Evolutionary conservation across 2,329 filamentous ascomycete species (phyloP).

Genomic region (Colletotrichum sp.): DNA sequence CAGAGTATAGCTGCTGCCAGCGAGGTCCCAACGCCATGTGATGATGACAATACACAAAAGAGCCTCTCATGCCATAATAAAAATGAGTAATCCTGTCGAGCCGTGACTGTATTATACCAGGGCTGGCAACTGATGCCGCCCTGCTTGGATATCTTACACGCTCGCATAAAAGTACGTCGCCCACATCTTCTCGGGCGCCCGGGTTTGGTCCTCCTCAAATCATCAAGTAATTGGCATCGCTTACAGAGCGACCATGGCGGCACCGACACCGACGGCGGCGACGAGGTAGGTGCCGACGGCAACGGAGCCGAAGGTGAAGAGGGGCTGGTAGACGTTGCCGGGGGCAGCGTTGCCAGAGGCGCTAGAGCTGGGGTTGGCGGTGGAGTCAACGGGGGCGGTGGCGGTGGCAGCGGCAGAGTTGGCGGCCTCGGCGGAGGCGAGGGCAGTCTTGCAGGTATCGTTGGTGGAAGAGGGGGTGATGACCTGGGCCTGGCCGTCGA

Average conservation of each 20-base stretch:
- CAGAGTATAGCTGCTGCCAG: slow-evolving; percentile 12
- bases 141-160: slow-evolving; percentile 17
- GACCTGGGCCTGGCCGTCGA: slow-evolving; percentile 68
- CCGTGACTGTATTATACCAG: slow-evolving; percentile 18
- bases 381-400: slow-evolving; percentile 39
- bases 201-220: not conserved
- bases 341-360: slow-evolving; percentile 18
- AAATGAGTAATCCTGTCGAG: slow-evolving; percentile 2
- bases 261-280: slow-evolving; percentile 57
- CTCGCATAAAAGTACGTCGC: slow-evolving; percentile 2
- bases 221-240: not conserved
- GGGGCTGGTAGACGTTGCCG: slow-evolving; percentile 40
- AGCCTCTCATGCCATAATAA: slow-evolving; percentile 12
- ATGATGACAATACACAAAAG: slow-evolving; percentile 13
- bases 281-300: slow-evolving; percentile 56
- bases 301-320: slow-evolving; percentile 51
- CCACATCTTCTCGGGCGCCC: not conserved
- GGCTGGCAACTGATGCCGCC: not conserved
- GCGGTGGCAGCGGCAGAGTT: slow-evolving; percentile 53
- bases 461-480: slow-evolving; percentile 52
- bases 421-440: slow-evolving; percentile 67
- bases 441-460: slow-evolving; percentile 59
- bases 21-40: slow-evolving; percentile 18
- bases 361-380: slow-evolving; percentile 26
- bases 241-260: slow-evolving; percentile 60